These are phyloP conservation scores for Paecilomyces sp. DNA, from an alignment of 2,329 filamentous ascomycete species.

Conservation along the genomic window DNA sequence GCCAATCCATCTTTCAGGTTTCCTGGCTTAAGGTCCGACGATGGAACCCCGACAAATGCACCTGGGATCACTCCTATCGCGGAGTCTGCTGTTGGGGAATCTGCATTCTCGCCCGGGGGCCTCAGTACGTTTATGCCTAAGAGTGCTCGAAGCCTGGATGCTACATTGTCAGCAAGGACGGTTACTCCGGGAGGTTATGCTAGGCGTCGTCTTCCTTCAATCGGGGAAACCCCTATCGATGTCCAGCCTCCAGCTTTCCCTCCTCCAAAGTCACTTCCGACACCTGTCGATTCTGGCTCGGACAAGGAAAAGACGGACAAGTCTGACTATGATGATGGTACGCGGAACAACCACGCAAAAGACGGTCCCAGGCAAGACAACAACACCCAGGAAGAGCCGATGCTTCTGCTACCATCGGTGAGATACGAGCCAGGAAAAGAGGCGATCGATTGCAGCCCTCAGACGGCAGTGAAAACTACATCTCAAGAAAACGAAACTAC, in stretches of 20 bases:
- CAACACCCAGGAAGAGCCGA: conserved; percentile 16
- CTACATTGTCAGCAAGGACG: conserved; percentile 60
- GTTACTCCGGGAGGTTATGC: conserved; percentile 54
- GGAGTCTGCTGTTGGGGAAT: conserved; percentile 59
- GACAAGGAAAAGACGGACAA: conserved; percentile 36
- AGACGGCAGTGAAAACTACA: conserved; percentile 61
- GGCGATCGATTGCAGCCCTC: conserved; percentile 40
- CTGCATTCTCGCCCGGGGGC: conserved; percentile 60
- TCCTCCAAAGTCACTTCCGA: conserved; percentile 34
- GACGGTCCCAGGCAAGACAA: background rate
- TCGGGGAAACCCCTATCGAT: conserved; percentile 60
- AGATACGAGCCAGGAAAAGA: conserved; percentile 37
- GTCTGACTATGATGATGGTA: conserved; percentile 17
- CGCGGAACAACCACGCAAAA: conserved; percentile 19
- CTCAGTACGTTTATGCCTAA: conserved; percentile 50
- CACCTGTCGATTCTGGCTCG: conserved; percentile 41
- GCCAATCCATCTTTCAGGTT: conserved; percentile 53
- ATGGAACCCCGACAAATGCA: conserved; percentile 64
- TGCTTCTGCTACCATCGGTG: conserved; percentile 37
- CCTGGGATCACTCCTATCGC: conserved; percentile 84
- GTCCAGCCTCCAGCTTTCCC: conserved; percentile 37
- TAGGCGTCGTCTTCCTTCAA: conserved; percentile 65
- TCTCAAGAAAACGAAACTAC: conserved; percentile 53
- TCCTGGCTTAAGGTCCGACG: conserved; percentile 47
- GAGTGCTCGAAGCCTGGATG: conserved; percentile 62